These are phyloP conservation scores for Alternaria sp. DNA, from an alignment of 2,329 filamentous ascomycete genomes.

Conservation along the genomic window DNA sequence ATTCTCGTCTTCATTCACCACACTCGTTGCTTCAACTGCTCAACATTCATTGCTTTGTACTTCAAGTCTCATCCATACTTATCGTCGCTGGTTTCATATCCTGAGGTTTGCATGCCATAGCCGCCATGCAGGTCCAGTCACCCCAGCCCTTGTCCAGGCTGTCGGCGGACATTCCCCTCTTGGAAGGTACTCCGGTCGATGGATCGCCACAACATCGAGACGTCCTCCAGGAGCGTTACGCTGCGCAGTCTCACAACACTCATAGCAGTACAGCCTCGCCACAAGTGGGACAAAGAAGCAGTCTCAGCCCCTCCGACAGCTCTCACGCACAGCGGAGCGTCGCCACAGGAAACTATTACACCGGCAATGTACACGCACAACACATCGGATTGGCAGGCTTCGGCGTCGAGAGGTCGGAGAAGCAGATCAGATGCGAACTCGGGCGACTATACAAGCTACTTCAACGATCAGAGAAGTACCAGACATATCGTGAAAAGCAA, in stretches of 20 bases:
- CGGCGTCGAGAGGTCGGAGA: slow-evolving; percentile 33
- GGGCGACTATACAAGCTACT: slow-evolving; percentile 38
- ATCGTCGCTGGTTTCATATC: slow-evolving; percentile 36
- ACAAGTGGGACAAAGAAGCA: slow-evolving; percentile 39
- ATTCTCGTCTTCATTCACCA: slow-evolving; percentile 39
- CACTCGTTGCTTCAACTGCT: slow-evolving; percentile 53
- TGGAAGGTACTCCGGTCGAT: slow-evolving; percentile 32
- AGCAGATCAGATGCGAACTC: slow-evolving; percentile 37
- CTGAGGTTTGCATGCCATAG: slow-evolving; percentile 30
- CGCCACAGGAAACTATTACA: slow-evolving; percentile 31
- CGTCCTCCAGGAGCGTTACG: slow-evolving; percentile 52
- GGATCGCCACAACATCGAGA: slow-evolving; percentile 25
- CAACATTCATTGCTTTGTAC: slow-evolving; percentile 49
- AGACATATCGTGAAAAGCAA: slow-evolving; percentile 55
- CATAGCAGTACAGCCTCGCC: slow-evolving; percentile 17
- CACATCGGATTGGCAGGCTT: slow-evolving; percentile 27
- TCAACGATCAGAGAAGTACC: slow-evolving; percentile 49
- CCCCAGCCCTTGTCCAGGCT: slow-evolving; percentile 48
- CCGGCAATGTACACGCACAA: slow-evolving; percentile 31
- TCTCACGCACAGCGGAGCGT: slow-evolving; percentile 24
- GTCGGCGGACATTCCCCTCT: slow-evolving; percentile 51
- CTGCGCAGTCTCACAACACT: slow-evolving; percentile 48
- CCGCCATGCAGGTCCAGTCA: slow-evolving; percentile 40
- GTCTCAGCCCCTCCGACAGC: slow-evolving; percentile 37
- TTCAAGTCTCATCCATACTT: slow-evolving; percentile 48